Conservation (phyloP, 352 stramenopile species). For the Pythium coloratum region DNA sequence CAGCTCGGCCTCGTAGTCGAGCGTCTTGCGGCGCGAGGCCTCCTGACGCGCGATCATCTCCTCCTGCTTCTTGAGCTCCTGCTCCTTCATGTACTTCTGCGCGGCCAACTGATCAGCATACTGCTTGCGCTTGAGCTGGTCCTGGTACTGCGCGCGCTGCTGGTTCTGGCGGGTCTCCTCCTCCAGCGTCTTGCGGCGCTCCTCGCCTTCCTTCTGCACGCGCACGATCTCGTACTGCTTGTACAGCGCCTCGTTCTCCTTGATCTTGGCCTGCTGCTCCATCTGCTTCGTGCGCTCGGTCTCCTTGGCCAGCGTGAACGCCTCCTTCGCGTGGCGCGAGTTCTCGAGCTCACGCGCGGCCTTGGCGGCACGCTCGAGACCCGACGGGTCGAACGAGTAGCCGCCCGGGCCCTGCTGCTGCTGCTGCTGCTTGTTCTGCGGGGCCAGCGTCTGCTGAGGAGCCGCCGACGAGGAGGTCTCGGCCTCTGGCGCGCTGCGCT, state of each 20-base stretch:
- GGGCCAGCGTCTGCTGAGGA: slow-evolving; percentile 37
- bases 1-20: slow-evolving; percentile 97
- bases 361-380: slow-evolving; percentile 96
- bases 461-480: slow-evolving; percentile 18
- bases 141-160: slow-evolving; percentile 95
- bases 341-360: slow-evolving; percentile 97
- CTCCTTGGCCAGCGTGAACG: slow-evolving; percentile 95
- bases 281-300: slow-evolving; percentile 95
- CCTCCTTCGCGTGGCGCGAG: slow-evolving; percentile 91
- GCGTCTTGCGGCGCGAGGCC: slow-evolving; percentile 95
- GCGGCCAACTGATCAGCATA: slow-evolving; percentile 96
- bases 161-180: slow-evolving; percentile 97
- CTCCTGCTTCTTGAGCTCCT: slow-evolving; percentile 98
- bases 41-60: slow-evolving; percentile 96
- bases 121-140: slow-evolving; percentile 98
- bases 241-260: slow-evolving; percentile 91
- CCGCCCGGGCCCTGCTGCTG: slow-evolving; percentile 36
- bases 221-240: slow-evolving; percentile 94
- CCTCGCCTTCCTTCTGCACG: slow-evolving; percentile 95
- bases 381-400: slow-evolving; percentile 95
- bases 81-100: slow-evolving; percentile 95
- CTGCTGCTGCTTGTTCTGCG: slow-evolving; percentile 34
- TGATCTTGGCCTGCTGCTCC: slow-evolving; percentile 91
- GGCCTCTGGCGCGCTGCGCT: slow-evolving; percentile 30
- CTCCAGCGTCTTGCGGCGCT: slow-evolving; percentile 96